Conservation (phyloP, 371 early-diverging fungal genomes). For the Dichotomocladium elegans region DNA sequence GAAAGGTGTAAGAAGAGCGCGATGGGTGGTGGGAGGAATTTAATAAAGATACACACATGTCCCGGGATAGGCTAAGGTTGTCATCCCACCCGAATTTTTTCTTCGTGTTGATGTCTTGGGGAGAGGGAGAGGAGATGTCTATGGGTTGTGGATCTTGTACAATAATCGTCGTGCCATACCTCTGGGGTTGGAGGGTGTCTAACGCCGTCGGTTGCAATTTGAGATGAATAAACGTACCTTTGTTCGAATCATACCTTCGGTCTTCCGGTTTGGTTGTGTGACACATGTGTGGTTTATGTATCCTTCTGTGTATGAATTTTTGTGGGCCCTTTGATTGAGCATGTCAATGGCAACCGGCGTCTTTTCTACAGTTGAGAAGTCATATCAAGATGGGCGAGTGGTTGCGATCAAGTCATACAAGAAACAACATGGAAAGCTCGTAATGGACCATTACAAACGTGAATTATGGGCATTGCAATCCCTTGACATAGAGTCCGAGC, state of each 20-base stretch:
- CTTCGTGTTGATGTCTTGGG: background rate
- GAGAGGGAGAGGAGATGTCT: no score
- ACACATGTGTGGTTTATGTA: no score
- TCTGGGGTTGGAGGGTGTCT: no score
- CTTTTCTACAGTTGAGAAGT: constrained; percentile 32
- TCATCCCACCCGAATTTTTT: constrained; percentile 6
- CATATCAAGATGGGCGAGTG: background rate
- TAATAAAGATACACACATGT: constrained; percentile 10
- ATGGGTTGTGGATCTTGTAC: no score
- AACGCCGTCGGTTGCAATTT: no score
- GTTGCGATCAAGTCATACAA: constrained; percentile 41
- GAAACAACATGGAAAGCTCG: constrained; percentile 28
- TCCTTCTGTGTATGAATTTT: no score
- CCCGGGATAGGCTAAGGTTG: constrained; percentile 3
- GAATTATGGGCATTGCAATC: constrained; percentile 31
- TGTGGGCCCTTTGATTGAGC: background rate
- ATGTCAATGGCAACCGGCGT: constrained; percentile 11
- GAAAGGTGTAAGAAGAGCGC: no score
- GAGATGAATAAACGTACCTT: no score
- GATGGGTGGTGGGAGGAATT: background rate
- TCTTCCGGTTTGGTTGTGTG: no score
- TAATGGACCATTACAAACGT: constrained; percentile 26
- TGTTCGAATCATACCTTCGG: no score
- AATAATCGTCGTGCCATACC: no score
- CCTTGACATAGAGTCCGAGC: constrained; percentile 13